These are phyloP conservation scores for Penicillium janthinellum DNA, from an alignment of 2,329 filamentous ascomycete genomes.

Conservation along the genomic window DNA sequence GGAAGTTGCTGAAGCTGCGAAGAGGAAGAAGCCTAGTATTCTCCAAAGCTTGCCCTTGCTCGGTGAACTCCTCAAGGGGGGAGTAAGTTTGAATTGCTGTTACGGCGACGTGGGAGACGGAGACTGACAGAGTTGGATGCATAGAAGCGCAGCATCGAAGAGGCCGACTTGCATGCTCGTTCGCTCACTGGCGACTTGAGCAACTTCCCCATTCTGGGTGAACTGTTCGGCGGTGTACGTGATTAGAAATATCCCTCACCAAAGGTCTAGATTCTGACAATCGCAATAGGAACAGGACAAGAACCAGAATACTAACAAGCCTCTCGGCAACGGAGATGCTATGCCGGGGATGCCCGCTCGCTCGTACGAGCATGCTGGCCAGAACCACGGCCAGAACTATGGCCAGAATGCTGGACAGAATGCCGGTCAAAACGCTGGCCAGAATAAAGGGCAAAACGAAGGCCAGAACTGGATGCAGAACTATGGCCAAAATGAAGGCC, in stretches of 20 bases:
- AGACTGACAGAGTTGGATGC: neutral
- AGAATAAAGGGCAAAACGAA: slow-evolving; percentile 4
- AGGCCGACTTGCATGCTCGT: neutral
- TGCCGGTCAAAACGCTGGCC: slow-evolving; percentile 2
- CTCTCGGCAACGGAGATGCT: neutral
- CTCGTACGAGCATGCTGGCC: neutral
- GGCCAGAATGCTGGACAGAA: slow-evolving; percentile 14
- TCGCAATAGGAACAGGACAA: slow-evolving; percentile 10
- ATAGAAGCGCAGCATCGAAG: slow-evolving; percentile 6
- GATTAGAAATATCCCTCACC: neutral
- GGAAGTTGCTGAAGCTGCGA: slow-evolving; percentile 1
- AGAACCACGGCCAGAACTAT: slow-evolving; percentile 9
- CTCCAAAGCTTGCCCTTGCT: slow-evolving; percentile 3
- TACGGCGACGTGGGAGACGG: no score
- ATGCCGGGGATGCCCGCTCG: neutral
- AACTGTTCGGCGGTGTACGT: slow-evolving; percentile 23
- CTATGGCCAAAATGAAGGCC: neutral
- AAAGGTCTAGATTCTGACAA: neutral
- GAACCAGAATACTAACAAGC: slow-evolving; percentile 7
- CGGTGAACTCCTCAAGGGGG: neutral
- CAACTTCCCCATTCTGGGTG: slow-evolving; percentile 15
- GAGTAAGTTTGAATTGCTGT: neutral
- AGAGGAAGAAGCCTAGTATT: neutral
- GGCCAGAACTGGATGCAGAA: slow-evolving; percentile 10
- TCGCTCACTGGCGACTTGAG: slow-evolving; percentile 20